Percentiles rank a stretch among this genome's conserved stretches.
These are phyloP conservation scores for Aspergillus homomorphus DNA, from an alignment of 495 filamentous ascomycete species.

Conservation along the genomic window DNA sequence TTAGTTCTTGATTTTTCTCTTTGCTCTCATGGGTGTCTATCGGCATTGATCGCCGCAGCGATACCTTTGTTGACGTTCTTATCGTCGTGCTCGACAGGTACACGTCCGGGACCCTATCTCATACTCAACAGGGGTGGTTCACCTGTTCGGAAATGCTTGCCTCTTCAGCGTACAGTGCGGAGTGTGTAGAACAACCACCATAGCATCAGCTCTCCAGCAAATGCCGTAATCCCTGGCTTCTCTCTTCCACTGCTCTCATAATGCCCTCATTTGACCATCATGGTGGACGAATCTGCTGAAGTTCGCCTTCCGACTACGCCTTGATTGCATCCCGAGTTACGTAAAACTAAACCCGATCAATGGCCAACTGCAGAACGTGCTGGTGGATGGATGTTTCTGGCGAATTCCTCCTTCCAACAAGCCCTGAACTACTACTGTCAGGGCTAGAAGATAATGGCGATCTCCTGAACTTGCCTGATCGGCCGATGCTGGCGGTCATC, in stretches of 20 bases:
- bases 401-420: slow-evolving; percentile 1
- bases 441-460: not conserved
- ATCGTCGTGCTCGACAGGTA: not conserved
- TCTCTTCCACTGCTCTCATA: not conserved
- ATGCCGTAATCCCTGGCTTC: not conserved
- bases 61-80: not conserved
- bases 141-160: not conserved
- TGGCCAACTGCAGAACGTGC: slow-evolving; percentile 14
- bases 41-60: not conserved
- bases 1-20: not conserved
- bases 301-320: slow-evolving; percentile 3
- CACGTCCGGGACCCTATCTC: not conserved
- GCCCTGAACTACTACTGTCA: not conserved
- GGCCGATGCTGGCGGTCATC: not conserved
- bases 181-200: not conserved
- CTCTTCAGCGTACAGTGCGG: not conserved
- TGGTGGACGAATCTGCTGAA: not conserved
- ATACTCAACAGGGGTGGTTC: not conserved
- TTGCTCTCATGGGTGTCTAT: not conserved
- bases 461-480: slow-evolving; percentile 1
- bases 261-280: slow-evolving; percentile 7
- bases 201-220: not conserved
- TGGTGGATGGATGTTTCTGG: slow-evolving; percentile 14
- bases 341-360: slow-evolving; percentile 26
- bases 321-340: slow-evolving; percentile 19